phyloP scores from a whole-genome alignment of 306 rosid species.

The Alnus glutinosa region DNA sequence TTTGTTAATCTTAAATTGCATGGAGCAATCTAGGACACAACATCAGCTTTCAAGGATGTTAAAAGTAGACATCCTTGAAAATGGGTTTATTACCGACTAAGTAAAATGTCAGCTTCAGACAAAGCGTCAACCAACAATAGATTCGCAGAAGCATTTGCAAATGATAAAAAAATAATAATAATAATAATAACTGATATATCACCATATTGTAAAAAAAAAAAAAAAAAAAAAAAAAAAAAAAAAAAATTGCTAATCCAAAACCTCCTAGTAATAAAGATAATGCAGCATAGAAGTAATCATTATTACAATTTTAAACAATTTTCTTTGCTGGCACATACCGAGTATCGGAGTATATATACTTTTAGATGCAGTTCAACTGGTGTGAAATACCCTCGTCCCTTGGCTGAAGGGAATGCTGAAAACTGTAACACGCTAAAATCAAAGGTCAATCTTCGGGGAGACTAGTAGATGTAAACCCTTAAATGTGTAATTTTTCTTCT shows the following conservation, averaged over 20 bases:
- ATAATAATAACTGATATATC: not conserved
- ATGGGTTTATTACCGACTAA: too few species aligned
- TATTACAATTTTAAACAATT: conserved; percentile 12
- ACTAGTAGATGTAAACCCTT: not conserved
- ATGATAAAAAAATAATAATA: too few species aligned
- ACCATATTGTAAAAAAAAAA: not conserved
- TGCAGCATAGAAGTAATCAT: not conserved
- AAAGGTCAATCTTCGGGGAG: not conserved
- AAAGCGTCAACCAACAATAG: not conserved
- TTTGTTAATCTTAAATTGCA: too few species aligned
- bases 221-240: too few species aligned
- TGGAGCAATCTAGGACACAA: too few species aligned
- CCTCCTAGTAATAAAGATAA: not conserved
- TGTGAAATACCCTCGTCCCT: not conserved
- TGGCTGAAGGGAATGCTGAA: not conserved
- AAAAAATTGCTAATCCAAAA: not conserved
- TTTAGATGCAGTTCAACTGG: conserved; percentile 1
- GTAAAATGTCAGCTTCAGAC: too few species aligned
- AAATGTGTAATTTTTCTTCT: not conserved
- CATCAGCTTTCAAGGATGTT: too few species aligned
- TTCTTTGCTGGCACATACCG: not conserved
- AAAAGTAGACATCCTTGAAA: too few species aligned
- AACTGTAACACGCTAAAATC: not conserved
- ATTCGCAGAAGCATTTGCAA: not conserved
- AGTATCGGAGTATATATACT: not conserved